Base-by-base conservation (phyloP, 192 early-diverging fungal species). In the Thamnidium elegans region DNA sequence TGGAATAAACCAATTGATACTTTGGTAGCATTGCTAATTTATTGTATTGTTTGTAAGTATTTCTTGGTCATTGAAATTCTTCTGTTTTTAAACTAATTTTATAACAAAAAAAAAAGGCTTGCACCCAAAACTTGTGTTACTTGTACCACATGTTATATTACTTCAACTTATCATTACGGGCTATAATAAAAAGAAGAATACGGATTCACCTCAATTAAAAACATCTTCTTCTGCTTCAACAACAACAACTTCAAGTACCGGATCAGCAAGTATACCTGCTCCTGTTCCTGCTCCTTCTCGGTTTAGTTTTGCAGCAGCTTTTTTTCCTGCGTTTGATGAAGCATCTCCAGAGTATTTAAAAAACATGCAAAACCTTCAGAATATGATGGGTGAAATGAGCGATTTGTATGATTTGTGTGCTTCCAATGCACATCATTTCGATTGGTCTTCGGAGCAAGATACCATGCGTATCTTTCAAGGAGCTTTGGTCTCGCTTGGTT, bases 341-440 rank as follows among this genome's bases (percentile, higher is more conserved):
- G 65, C 71, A 7, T 82, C 78, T 2, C 81, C 85, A 19, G 84
- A 90, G 58, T 89, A 88, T 67, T 66, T 82, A 17, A 82, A 76
- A 67, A 90, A 89, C 66, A 62, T 90, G 67, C 86, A 86, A 56
- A 86, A 90, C 66, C 82, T 91, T 34, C 90, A 92, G 60, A 89
- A 92, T 58, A 81, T 86, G 74, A 92, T 92, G 90, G 85, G 84
- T 36, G 77, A 80, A 58, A 55, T 80, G 32, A 72, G 73, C 32
- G 76, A 81, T 17, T 73, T 67, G 19, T 83, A 86, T 45, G 84
- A 86, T 65, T 23, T 66, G n/a, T 42, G 78, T 11, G 58, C 65
- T 17, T 55, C 73, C 3, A 50, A 78, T 4, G 69, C 78, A 42
- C 71, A 71, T 46, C 74, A 81, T 62, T 50, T 82, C 39, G 79